Evolutionary conservation across 352 stramenopile species (phyloP), one percentile per base, ranked within the genome.

Genomic region (Phytopythium ostracodes): DNA sequence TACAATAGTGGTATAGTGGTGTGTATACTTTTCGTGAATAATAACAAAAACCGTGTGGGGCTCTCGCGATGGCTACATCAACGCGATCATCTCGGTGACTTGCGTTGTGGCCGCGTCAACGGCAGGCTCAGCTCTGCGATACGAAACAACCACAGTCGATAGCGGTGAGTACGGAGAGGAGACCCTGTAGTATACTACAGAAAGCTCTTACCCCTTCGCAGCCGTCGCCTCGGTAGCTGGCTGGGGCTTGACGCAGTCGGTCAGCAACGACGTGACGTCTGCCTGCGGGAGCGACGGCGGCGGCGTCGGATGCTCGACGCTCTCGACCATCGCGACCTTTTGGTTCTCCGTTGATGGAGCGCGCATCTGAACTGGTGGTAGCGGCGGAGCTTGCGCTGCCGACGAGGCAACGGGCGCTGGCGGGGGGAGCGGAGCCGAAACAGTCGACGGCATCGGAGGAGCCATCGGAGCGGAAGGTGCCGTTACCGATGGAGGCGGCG

Each of bases 31-130:
- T 49, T 5, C 0, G 9, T 22, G 4, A 20, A 49, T 25, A 49
- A 49, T 49, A 20, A 49, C 42, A 14, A n/a, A 20, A 20, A 22
- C n/a, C n/a, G 46, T 42, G 25, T 50, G 33, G 33, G 10, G 33
- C 6, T 15, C 2, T 1, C 33, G 33, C 10, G 11, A 53, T 54
- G 47, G 12, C 65, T 62, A 77, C 57, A 74, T 64, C 57, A 77
- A 58, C 36, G 62, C 70, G 29, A 77, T 66, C 66, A 77, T 70
- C 40, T 77, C 70, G 47, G 66, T 67, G 24, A 76, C 63, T 59
- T 71, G 63, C 14, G 72, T 60, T 44, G 72, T 61, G 18, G 46
- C 58, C 22, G 58, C 29, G 46, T 74, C 66, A 36, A 56, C 60
- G 2, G 36, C 57, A 24, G 66, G 63, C 3, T 70, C 59, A 1